phyloP scores from a whole-genome alignment of 257 asterid species.

The Przewalskia tangutica region DNA sequence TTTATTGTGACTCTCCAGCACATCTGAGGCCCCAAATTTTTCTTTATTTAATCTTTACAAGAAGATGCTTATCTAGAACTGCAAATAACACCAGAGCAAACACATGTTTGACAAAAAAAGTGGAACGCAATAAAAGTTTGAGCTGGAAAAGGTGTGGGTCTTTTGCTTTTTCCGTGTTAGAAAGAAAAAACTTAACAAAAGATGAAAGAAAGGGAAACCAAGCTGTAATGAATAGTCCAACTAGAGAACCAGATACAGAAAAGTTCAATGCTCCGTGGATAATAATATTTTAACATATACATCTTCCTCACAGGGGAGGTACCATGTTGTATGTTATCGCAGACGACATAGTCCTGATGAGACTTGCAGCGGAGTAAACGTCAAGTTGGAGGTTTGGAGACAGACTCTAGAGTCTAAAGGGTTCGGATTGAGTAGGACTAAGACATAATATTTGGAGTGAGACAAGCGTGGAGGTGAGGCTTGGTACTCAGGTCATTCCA shows the following conservation, averaged over 20 bases:
- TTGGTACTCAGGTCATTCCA: too few relatives aligned
- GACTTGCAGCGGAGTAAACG: too few relatives aligned
- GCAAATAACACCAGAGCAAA: slow-evolving; percentile 5
- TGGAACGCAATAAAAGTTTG: not conserved
- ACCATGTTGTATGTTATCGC: too few relatives aligned
- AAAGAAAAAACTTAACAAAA: not conserved
- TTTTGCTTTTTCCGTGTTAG: not conserved
- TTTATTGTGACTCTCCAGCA: not conserved
- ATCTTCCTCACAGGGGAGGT: too few relatives aligned
- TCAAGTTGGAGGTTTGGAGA: too few relatives aligned
- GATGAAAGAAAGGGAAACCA: not conserved
- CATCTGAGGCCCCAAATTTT: not conserved
- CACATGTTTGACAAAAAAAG: slow-evolving; percentile 4
- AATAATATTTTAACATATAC: slow-evolving; percentile 16
- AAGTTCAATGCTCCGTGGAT: not conserved
- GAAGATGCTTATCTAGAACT: slow-evolving; percentile 7
- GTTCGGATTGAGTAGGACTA: too few relatives aligned
- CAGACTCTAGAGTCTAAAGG: too few relatives aligned
- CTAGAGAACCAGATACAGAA: slow-evolving; percentile 11
- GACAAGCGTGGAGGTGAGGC: too few relatives aligned
- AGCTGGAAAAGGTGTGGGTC: slow-evolving; percentile 3
- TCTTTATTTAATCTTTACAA: slow-evolving; percentile 19
- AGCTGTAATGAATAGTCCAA: not conserved
- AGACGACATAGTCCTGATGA: too few relatives aligned
- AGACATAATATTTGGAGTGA: too few relatives aligned